Evolutionary conservation across 257 asterid genomes (phyloP).

Genomic region (Capsicum pubescens): DNA sequence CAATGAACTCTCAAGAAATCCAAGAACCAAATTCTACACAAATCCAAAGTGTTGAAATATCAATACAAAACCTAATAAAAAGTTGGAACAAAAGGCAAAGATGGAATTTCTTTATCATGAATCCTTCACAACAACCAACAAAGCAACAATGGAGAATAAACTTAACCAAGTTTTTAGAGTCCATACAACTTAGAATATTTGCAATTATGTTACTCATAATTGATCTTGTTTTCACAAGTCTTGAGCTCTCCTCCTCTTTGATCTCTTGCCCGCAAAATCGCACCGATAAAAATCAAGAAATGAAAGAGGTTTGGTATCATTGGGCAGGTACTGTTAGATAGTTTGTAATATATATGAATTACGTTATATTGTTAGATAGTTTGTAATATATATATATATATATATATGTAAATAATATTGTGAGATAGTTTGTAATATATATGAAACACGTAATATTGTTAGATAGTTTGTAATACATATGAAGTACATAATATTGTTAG

Average conservation of each 20-base stretch:
- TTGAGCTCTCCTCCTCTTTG: conserved; percentile 43
- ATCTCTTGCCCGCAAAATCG: conserved; percentile 4
- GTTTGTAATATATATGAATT: conserved; percentile 2
- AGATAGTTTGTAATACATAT: conserved; percentile 17
- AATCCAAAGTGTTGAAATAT: conserved; percentile 33
- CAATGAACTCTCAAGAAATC: conserved; percentile 31
- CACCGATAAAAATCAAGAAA: neutral
- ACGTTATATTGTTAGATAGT: too few relatives aligned
- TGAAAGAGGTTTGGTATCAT: conserved; percentile 38
- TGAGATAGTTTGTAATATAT: conserved; percentile 23
- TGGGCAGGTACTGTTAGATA: conserved; percentile 33
- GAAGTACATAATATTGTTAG: neutral
- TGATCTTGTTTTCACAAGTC: conserved; percentile 34
- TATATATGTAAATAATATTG: neutral
- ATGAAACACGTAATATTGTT: neutral
- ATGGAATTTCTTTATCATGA: conserved; percentile 31
- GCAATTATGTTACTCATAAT: conserved; percentile 31
- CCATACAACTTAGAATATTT: conserved; percentile 27
- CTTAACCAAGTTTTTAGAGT: conserved; percentile 37
- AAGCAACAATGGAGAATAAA: conserved; percentile 33
- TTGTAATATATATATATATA: neutral
- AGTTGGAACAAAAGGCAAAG: conserved; percentile 35
- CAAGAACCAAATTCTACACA: conserved; percentile 23
- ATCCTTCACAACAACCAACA: neutral
- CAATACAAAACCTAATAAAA: conserved; percentile 42